These are phyloP conservation scores for Sclerotinia minor DNA, from an alignment of 2,329 filamentous ascomycete species.

Conservation along the genomic window DNA sequence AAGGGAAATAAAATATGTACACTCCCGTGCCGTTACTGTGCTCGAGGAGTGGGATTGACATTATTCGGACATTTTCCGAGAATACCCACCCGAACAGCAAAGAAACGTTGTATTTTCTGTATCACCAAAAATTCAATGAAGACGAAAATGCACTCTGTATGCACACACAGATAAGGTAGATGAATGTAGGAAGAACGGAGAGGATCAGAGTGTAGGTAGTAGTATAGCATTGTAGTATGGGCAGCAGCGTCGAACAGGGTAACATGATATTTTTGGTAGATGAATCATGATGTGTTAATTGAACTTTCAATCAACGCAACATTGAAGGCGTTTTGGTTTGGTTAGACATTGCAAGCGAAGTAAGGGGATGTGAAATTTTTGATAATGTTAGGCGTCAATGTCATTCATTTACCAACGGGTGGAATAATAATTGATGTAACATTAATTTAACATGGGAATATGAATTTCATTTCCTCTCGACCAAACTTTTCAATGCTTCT, in stretches of 20 bases:
- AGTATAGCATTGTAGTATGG: not conserved
- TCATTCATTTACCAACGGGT: not conserved
- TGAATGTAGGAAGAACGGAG: not conserved
- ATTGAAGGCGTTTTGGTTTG: constrained; percentile 4
- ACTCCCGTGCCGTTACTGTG: constrained; percentile 14
- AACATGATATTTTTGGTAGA: constrained; percentile 7
- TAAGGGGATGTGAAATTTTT: not conserved
- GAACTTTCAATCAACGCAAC: constrained; percentile 15
- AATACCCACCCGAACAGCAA: constrained; percentile 7
- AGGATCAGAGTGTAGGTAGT: constrained; percentile 8
- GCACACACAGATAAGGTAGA: not conserved
- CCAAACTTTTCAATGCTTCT: constrained; percentile 2
- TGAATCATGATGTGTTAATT: constrained; percentile 8
- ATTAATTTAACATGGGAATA: not conserved
- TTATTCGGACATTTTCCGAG: constrained; percentile 12
- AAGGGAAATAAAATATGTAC: constrained; percentile 10
- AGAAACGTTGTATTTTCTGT: constrained; percentile 10
- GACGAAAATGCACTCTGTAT: not conserved
- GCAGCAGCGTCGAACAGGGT: not conserved
- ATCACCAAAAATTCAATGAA: not conserved
- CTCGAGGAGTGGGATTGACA: constrained; percentile 9
- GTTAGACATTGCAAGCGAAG: not conserved
- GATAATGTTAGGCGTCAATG: not conserved
- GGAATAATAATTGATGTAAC: constrained; percentile 4
- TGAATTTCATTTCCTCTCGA: constrained; percentile 2